phyloP scores from a whole-genome alignment of 306 rosid genomes.

The Casuarina cunninghamiana region DNA sequence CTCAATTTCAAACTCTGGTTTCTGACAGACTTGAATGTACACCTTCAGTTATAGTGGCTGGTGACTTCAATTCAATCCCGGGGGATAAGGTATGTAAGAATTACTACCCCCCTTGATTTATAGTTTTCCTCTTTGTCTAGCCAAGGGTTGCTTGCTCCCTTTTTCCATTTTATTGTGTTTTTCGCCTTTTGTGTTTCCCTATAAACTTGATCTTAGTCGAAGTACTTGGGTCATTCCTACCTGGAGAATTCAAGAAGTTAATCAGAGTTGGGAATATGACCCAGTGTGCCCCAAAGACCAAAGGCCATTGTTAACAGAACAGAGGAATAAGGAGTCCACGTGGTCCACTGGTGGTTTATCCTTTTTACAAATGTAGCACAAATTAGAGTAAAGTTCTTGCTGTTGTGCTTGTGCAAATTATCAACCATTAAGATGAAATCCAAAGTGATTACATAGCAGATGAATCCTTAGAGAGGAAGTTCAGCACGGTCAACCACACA shows the following conservation, averaged over 20 bases:
- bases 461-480: not conserved
- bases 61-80: constrained; percentile 92
- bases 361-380: not conserved
- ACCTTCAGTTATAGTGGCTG: constrained; percentile 76
- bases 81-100: constrained; percentile 68
- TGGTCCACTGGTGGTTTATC: not conserved
- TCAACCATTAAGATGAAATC: not conserved
- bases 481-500: not conserved
- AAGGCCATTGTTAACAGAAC: too few relatives aligned
- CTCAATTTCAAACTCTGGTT: constrained; percentile 56
- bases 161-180: not conserved
- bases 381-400: not conserved
- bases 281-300: too few relatives aligned
- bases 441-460: not conserved
- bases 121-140: constrained; percentile 21
- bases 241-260: not conserved
- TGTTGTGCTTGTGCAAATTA: not conserved
- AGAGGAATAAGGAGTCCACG: too few relatives aligned
- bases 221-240: not conserved
- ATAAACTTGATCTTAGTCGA: not conserved
- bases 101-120: constrained; percentile 16
- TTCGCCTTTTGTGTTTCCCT: not conserved
- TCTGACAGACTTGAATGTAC: constrained; percentile 60
- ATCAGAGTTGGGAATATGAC: too few relatives aligned
- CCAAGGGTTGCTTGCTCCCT: not conserved